Percentiles rank a stretch among this genome's conserved stretches.
Evolutionary conservation across 192 early-diverging fungal genomes (phyloP).

Genomic region (Paraglomus occultum): DNA sequence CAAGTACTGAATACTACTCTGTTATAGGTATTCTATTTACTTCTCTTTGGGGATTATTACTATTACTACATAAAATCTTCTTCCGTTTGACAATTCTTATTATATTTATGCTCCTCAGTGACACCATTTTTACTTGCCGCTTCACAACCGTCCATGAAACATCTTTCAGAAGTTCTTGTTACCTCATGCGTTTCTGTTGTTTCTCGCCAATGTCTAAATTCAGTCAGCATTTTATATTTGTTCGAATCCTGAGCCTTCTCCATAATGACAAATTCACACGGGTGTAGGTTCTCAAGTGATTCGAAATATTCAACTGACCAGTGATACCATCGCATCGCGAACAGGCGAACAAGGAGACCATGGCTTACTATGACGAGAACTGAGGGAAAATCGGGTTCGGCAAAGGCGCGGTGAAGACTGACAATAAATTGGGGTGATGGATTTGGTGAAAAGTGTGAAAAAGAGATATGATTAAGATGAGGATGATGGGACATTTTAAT

Average conservation of each 20-base stretch:
- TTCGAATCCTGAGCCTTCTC: constrained; percentile 6
- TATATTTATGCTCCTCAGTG: too few relatives aligned
- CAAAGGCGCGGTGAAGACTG: constrained; percentile 23
- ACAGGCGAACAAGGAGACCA: constrained; percentile 16
- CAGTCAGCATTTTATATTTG: constrained; percentile 1
- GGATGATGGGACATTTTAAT: too few relatives aligned
- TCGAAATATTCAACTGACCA: constrained; percentile 15
- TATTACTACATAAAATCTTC: too few relatives aligned
- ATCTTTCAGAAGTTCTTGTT: too few relatives aligned
- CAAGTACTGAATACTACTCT: too few relatives aligned
- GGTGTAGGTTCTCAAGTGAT: constrained; percentile 9
- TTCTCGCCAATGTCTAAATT: neutral
- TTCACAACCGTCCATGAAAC: too few relatives aligned
- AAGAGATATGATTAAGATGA: too few relatives aligned
- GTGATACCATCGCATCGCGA: constrained; percentile 25
- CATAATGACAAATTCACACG: constrained; percentile 22
- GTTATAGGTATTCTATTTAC: too few relatives aligned
- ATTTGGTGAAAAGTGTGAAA: neutral
- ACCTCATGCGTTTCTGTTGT: too few relatives aligned
- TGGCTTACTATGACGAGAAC: constrained; percentile 19
- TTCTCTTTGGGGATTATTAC: too few relatives aligned
- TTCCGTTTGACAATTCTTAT: too few relatives aligned
- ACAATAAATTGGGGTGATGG: neutral
- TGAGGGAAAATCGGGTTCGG: constrained; percentile 7
- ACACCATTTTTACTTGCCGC: too few relatives aligned